phyloP scores from a whole-genome alignment of 345 rosid species.

The Anacardium occidentale region DNA sequence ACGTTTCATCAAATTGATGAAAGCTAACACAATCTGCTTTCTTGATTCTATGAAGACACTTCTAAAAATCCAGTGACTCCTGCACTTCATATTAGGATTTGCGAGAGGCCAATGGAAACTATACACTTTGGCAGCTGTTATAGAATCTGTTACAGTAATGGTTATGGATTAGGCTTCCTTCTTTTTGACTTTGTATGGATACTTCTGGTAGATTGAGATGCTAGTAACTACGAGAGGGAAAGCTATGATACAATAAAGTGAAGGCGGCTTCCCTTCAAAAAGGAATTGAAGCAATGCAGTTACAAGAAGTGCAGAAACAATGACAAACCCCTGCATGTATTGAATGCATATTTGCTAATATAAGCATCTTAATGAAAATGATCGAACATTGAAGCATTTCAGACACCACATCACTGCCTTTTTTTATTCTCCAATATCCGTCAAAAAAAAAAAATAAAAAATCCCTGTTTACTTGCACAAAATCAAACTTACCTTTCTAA shows the following conservation, averaged over 20 bases:
- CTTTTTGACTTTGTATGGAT: conserved; percentile 65
- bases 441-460: not conserved
- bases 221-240: conserved; percentile 83
- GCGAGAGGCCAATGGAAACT: not conserved
- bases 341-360: not conserved
- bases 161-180: conserved; percentile 54
- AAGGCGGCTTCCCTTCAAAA: conserved; percentile 90
- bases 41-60: not conserved
- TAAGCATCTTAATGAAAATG: not conserved
- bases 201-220: conserved; percentile 85
- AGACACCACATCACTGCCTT: not conserved
- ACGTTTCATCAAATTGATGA: not conserved
- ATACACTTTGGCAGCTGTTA: not conserved
- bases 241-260: conserved; percentile 65
- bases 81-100: not conserved
- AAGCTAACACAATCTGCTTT: not conserved
- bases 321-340: conserved; percentile 81
- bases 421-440: not conserved
- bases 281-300: conserved; percentile 87
- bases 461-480: not conserved
- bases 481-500: conserved; percentile 67
- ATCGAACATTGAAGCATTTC: not conserved
- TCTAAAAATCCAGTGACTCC: conserved; percentile 3
- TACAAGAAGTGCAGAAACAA: conserved; percentile 89
- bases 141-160: not conserved